A percentile compares a stretch with the other conserved stretches of the same genome.
These are phyloP conservation scores for Epichloe hybrida DNA, from an alignment of 2,329 filamentous ascomycete species.

Conservation along the genomic window DNA sequence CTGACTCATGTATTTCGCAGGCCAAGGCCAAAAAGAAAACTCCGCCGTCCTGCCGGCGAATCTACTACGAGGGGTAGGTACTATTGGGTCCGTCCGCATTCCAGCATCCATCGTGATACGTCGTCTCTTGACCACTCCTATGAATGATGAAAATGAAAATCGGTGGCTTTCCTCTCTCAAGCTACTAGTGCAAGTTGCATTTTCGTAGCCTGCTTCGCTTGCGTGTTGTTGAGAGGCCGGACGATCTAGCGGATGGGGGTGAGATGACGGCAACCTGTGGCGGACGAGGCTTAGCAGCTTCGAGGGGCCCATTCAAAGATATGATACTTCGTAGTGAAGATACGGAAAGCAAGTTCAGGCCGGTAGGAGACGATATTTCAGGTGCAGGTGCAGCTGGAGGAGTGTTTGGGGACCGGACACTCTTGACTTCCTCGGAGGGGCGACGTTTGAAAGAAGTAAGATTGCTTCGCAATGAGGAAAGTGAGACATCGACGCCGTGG, in stretches of 20 bases:
- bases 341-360: too few relatives aligned
- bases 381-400: too few relatives aligned
- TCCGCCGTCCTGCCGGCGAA: neutral
- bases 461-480: neutral
- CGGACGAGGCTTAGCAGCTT: too few relatives aligned
- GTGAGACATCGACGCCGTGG: neutral
- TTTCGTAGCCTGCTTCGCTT: constrained; percentile 1
- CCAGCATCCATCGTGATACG: constrained; percentile 1
- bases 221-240: neutral
- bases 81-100: neutral
- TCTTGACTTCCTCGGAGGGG: neutral
- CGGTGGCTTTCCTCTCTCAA: neutral
- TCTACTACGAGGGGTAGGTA: neutral
- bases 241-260: too few relatives aligned
- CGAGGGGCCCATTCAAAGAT: too few relatives aligned
- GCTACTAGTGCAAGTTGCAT: neutral
- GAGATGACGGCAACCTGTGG: too few relatives aligned
- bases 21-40: neutral
- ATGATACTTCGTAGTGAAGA: too few relatives aligned
- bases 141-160: neutral
- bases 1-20: neutral
- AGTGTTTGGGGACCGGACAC: neutral
- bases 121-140: neutral
- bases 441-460: neutral
- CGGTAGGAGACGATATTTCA: too few relatives aligned